Evolutionary conservation across 805 yeast genomes (phyloP).

Genomic region (Dipodascopsis uninucleata): DNA sequence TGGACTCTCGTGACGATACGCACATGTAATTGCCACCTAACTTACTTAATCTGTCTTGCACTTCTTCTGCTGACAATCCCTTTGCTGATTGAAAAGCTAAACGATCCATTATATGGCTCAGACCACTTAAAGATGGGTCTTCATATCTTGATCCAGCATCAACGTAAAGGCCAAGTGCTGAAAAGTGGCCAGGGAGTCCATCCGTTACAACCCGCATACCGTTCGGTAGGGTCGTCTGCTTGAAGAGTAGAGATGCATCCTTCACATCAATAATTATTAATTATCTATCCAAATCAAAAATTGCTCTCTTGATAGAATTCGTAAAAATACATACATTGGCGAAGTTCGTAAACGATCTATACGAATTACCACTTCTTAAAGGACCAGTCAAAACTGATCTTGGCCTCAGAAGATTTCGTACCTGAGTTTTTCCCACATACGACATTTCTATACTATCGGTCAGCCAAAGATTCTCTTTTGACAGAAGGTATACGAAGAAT

Average conservation of each 20-base stretch:
- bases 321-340: no score
- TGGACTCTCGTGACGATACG: constrained; percentile 84
- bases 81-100: constrained; percentile 55
- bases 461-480: no score
- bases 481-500: no score
- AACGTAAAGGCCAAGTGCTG: constrained; percentile 84
- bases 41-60: constrained; percentile 70
- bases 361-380: no score
- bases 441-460: no score
- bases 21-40: constrained; percentile 95
- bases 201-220: constrained; percentile 83
- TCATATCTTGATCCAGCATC: constrained; percentile 91
- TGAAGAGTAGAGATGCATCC: constrained; percentile 9
- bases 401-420: no score
- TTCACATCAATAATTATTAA: no score
- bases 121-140: constrained; percentile 56
- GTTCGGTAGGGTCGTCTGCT: constrained; percentile 52
- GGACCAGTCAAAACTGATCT: no score
- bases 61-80: constrained; percentile 50
- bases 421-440: no score
- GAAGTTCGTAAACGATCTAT: no score
- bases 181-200: constrained; percentile 82
- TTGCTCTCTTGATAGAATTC: no score
- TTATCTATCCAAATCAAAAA: no score
- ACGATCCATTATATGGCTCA: constrained; percentile 80